phyloP scores from a whole-genome alignment of 1,284 basidiomycete genomes.

The Ustilago loliicola region DNA sequence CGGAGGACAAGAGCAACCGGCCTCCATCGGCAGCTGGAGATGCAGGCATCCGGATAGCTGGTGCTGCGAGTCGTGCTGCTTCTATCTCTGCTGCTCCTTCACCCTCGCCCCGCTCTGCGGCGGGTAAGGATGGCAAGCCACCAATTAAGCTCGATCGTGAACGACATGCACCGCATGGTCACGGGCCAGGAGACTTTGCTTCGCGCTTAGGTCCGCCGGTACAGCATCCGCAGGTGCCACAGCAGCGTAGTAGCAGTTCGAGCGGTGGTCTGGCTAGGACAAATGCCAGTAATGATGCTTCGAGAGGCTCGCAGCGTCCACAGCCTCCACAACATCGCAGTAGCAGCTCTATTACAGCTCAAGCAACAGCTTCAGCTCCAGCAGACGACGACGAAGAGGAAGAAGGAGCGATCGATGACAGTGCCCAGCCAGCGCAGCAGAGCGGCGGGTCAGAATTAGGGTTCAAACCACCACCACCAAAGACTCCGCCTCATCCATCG shows the following conservation, averaged over 20 bases:
- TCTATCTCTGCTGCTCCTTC: neutral
- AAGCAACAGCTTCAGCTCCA: neutral
- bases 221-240: neutral
- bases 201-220: neutral
- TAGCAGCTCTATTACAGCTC: neutral
- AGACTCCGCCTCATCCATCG: conserved; percentile 27
- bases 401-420: conserved; percentile 49
- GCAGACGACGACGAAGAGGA: conserved; percentile 42
- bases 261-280: neutral
- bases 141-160: conserved; percentile 24
- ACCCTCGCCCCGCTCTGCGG: neutral
- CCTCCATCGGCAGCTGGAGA: neutral
- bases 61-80: conserved; percentile 22
- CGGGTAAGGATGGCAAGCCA: conserved; percentile 1
- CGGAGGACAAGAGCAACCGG: neutral
- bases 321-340: neutral
- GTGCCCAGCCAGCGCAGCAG: conserved; percentile 1
- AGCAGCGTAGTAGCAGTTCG: neutral
- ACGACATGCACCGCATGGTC: neutral
- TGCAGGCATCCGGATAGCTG: conserved; percentile 43
- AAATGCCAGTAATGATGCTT: neutral
- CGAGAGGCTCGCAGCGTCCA: neutral
- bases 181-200: neutral
- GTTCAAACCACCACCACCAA: conserved; percentile 26
- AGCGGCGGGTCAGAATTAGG: neutral